Evolutionary conservation across 179 eudicot genomes (phyloP).

Genomic region (Gypsophila paniculata): DNA sequence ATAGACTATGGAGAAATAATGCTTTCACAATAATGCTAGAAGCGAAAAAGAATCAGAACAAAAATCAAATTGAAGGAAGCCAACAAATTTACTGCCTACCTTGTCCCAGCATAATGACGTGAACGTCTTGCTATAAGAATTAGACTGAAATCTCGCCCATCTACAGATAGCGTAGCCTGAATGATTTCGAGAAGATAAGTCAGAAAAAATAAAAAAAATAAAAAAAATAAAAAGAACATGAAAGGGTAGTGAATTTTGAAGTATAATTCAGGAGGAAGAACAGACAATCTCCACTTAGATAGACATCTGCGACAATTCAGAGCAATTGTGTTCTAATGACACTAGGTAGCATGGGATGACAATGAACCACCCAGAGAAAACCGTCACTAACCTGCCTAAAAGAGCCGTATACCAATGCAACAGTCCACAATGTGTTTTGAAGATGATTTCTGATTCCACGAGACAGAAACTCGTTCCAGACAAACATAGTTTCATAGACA

Average conservation of each 20-base stretch:
- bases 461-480: conserved; percentile 89
- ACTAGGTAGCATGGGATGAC: not conserved
- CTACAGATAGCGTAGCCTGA: conserved; percentile 60
- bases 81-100: conserved; percentile 35
- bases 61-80: conserved; percentile 16
- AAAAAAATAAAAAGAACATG: not conserved
- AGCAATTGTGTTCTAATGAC: conserved; percentile 1
- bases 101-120: conserved; percentile 94
- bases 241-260: not conserved
- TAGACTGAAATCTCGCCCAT: conserved; percentile 56
- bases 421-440: conserved; percentile 72
- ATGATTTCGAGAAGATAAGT: conserved; percentile 13
- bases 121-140: conserved; percentile 84
- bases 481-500: conserved; percentile 81
- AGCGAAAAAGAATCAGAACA: not conserved
- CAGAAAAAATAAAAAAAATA: too few species aligned
- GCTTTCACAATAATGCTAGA: not conserved
- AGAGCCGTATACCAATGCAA: conserved; percentile 84
- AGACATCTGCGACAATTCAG: not conserved
- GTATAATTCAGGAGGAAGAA: not conserved
- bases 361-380: not conserved
- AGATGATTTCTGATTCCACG: conserved; percentile 68
- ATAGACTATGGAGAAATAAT: not conserved
- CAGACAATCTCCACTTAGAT: conserved; percentile 5
- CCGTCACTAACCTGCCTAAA: conserved; percentile 63